Evolutionary conservation across 2,329 filamentous ascomycete genomes (phyloP), one percentile per base, ranked within the genome.

Genomic region (Massarina eburnea): DNA sequence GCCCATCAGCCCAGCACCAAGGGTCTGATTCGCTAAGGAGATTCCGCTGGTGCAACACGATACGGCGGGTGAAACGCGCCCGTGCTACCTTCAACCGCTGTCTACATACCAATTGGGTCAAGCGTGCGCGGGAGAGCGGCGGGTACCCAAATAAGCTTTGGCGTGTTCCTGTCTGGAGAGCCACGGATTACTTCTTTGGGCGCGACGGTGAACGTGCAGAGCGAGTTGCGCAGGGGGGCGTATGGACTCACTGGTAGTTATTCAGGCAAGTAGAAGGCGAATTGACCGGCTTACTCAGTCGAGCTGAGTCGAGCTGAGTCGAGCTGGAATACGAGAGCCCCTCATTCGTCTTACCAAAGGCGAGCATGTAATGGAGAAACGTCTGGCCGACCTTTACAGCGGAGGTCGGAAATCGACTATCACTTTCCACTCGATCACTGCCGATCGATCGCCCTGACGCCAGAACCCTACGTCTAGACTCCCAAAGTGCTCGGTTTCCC

Each of bases 101-200:
- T 33, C 39, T 20, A n/a, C 9, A 8, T 10, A 10, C 10, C 4
- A 12, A 19, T 15, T 14, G 18, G 8, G 39, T 15, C 10, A 20
- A 32, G 29, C 39, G 30, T 30, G 19, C 27, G 39, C 39, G 39
- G 39, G 39, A 42, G 39, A 29, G 38, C 19, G 29, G 39, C 39
- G 33, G 29, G 27, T 30, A 30, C 12, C 27, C 8, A 32, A 42
- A 19, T 20, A 17, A 17, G 29, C 29, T 14, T 32, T n/a, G 17
- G 12, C 8, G 3, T 34, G 3, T 18, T 14, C n/a, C 18, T 12
- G 5, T 42, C 9, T 18, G 20, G 39, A n/a, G 17, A 20, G 14
- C 18, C 3, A n/a, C 15, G 17, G 19, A 15, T 42, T 30, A 14
- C 39, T 42, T 17, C 19, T 42, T 42, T 42, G 29, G 39, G 39